These are phyloP conservation scores for Neurospora crassa DNA, from an alignment of 2,329 filamentous ascomycete genomes.

Conservation along the genomic window DNA sequence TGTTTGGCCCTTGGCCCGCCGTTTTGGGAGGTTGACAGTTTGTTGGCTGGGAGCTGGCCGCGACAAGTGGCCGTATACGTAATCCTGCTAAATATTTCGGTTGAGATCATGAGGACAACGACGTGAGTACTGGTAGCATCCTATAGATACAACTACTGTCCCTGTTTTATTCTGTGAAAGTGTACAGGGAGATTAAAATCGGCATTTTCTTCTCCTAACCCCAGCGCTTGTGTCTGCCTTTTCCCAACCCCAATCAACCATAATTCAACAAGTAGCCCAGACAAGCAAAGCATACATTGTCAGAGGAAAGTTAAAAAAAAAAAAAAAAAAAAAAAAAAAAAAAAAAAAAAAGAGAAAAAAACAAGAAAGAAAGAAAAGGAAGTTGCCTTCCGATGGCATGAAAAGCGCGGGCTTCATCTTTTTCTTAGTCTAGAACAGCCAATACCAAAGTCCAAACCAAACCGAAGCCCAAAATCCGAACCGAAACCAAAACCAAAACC, in stretches of 20 bases:
- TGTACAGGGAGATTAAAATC: too few species aligned
- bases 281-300: too few species aligned
- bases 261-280: too few species aligned
- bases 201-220: too few species aligned
- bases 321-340: neutral
- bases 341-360: too few species aligned
- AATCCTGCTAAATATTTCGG: neutral
- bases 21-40: neutral
- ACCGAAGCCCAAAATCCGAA: neutral
- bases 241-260: too few species aligned
- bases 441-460: neutral
- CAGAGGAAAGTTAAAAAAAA: too few species aligned
- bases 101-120: neutral
- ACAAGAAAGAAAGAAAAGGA: neutral
- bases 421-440: neutral
- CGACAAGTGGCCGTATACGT: neutral
- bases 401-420: neutral
- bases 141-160: neutral
- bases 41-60: neutral
- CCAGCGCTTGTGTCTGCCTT: too few species aligned
- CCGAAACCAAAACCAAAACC: neutral
- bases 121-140: neutral
- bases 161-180: too few species aligned
- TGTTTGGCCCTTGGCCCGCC: neutral
- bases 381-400: neutral